A percentile compares a stretch with the other conserved stretches of the same genome.
These are phyloP conservation scores for Suhomyces coccinellae DNA, from an alignment of 1,139 yeast genomes.

Conservation along the genomic window DNA sequence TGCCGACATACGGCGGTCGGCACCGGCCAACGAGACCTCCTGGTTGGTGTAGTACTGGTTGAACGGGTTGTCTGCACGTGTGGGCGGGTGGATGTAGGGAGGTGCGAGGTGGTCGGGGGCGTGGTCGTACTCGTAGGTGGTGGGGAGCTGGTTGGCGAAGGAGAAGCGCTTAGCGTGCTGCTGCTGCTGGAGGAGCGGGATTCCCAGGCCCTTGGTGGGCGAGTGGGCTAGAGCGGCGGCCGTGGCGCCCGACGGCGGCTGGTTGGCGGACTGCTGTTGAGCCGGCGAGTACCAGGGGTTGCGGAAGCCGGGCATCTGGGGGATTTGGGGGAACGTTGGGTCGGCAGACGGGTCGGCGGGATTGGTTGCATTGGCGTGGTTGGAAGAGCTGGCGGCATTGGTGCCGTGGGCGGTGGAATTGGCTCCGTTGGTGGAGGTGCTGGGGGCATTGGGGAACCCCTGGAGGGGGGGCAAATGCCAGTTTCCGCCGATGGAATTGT, in stretches of 20 bases:
- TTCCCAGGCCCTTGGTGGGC: conserved; percentile 15
- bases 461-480: conserved; percentile 40
- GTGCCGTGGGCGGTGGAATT: too few species aligned
- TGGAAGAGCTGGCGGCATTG: too few species aligned
- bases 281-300: conserved; percentile 47
- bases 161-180: conserved; percentile 45
- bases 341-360: conserved; percentile 6
- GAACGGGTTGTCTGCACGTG: conserved; percentile 51
- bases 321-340: conserved; percentile 15
- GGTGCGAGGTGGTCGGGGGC: conserved; percentile 21
- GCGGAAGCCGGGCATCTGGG: conserved; percentile 35
- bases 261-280: background rate
- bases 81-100: conserved; percentile 46
- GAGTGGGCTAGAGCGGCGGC: conserved; percentile 12
- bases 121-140: conserved; percentile 49
- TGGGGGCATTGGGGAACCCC: conserved; percentile 14
- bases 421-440: too few species aligned
- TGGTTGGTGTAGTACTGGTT: conserved; percentile 46
- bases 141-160: conserved; percentile 50
- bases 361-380: background rate
- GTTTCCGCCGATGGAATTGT: conserved; percentile 45
- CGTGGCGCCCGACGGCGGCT: background rate
- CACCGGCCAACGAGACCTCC: conserved; percentile 31
- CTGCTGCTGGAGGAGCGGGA: conserved; percentile 12
- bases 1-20: conserved; percentile 46